phyloP scores from a whole-genome alignment of 1,139 yeast genomes.

The Taphrina deformans region DNA sequence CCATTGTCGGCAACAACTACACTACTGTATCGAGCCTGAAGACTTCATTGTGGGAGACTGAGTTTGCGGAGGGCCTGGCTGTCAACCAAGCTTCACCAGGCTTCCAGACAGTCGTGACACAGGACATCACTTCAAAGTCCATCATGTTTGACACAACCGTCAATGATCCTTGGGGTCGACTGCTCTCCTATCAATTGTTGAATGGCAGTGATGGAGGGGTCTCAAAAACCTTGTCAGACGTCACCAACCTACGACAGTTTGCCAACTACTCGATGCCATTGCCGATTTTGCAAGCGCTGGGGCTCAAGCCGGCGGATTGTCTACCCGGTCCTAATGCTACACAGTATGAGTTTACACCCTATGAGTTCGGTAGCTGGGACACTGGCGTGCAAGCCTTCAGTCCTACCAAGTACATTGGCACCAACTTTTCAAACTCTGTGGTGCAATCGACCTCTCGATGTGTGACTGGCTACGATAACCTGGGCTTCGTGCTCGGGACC shows the following conservation, averaged over 20 bases:
- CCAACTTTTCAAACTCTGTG: constrained; percentile 60
- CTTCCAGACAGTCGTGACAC: constrained; percentile 58
- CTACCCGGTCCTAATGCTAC: constrained; percentile 41
- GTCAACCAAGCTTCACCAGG: constrained; percentile 35
- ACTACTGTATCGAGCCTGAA: constrained; percentile 64
- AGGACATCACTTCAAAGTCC: constrained; percentile 60
- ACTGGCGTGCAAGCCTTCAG: constrained; percentile 72
- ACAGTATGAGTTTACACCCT: constrained; percentile 77
- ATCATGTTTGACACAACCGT: constrained; percentile 72
- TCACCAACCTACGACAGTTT: constrained; percentile 59
- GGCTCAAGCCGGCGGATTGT: constrained; percentile 67
- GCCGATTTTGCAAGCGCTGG: constrained; percentile 82
- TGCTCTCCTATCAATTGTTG: constrained; percentile 74
- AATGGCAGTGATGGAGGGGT: constrained; percentile 61
- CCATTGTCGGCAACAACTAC: constrained; percentile 78
- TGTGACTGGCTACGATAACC: constrained; percentile 63
- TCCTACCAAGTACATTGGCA: constrained; percentile 71
- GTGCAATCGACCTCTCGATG: constrained; percentile 50
- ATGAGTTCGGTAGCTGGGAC: constrained; percentile 86
- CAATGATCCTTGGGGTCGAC: constrained; percentile 92
- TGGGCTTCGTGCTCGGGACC: constrained; percentile 71
- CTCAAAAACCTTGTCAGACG: constrained; percentile 65
- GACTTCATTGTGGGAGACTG: constrained; percentile 41
- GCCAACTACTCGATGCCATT: constrained; percentile 74
- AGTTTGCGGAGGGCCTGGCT: constrained; percentile 10